Evolutionary conservation across 495 filamentous ascomycete species (phyloP).

Genomic region (Parmelia sp.): DNA sequence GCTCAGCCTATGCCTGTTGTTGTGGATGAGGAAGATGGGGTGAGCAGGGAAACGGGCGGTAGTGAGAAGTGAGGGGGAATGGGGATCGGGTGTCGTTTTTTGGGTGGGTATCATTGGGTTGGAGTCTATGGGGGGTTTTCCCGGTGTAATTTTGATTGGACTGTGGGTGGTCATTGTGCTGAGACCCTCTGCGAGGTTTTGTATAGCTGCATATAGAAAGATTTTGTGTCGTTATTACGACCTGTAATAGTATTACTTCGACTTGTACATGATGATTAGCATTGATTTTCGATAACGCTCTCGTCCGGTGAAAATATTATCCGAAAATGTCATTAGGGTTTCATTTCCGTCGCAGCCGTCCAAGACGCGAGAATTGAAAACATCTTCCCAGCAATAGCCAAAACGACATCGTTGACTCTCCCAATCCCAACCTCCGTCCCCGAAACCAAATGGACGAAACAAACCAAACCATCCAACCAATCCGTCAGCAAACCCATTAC

Average conservation of each 20-base stretch:
- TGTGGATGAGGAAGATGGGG: not conserved
- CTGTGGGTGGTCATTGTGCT: not conserved
- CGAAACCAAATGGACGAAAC: too few species aligned
- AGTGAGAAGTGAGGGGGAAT: not conserved
- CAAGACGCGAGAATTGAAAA: not conserved
- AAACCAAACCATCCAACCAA: not conserved
- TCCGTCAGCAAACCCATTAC: not conserved
- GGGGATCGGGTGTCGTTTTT: not conserved
- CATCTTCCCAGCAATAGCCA: not conserved
- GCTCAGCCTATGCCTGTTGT: not conserved
- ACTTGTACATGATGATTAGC: not conserved
- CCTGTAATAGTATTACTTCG: not conserved
- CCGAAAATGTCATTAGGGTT: too few species aligned
- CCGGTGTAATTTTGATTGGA: not conserved
- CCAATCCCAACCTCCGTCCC: not conserved
- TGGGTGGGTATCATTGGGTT: not conserved
- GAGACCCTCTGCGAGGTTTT: not conserved
- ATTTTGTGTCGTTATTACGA: fast-evolving
- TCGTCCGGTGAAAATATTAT: too few species aligned
- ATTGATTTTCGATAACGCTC: too few species aligned
- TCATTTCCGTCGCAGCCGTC: not conserved
- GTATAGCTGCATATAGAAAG: not conserved
- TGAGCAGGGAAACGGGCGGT: not conserved
- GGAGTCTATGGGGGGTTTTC: not conserved
- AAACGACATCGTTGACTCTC: not conserved